Conservation (phyloP, 176 grass and related monocot species). For the Carex myosuroides region DNA sequence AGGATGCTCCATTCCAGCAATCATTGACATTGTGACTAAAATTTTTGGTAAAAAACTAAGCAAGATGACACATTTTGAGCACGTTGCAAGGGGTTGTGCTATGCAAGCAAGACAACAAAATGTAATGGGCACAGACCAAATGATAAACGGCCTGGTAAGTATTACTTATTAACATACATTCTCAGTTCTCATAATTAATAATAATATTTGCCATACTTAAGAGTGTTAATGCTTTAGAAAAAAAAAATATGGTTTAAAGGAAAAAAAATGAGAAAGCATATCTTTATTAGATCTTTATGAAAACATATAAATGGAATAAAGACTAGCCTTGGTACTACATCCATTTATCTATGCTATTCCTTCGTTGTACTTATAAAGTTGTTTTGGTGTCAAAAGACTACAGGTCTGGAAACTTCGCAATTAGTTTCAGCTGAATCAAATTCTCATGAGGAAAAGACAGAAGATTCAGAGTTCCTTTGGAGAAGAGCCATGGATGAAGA, state of each 20-base stretch:
- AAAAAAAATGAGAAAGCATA: no score
- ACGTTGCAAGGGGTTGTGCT: slow-evolving; percentile 64
- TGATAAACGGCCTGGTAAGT: no score
- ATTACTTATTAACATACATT: no score
- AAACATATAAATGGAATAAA: no score
- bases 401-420: background rate
- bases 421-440: background rate
- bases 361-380: no score
- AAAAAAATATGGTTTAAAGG: no score
- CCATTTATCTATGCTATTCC: background rate
- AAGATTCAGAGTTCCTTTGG: background rate
- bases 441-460: background rate
- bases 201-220: no score
- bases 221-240: no score
- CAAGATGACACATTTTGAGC: slow-evolving; percentile 58
- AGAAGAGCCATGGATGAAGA: background rate
- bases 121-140: background rate
- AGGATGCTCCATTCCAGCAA: slow-evolving; percentile 62
- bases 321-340: background rate
- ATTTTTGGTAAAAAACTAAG: slow-evolving; percentile 68
- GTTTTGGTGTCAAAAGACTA: background rate
- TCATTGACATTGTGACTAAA: slow-evolving; percentile 65
- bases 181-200: no score
- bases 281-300: no score
- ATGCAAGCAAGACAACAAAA: slow-evolving; percentile 15